These are phyloP conservation scores for Castanea mollissima DNA, from an alignment of 306 rosid species.

Conservation along the genomic window DNA sequence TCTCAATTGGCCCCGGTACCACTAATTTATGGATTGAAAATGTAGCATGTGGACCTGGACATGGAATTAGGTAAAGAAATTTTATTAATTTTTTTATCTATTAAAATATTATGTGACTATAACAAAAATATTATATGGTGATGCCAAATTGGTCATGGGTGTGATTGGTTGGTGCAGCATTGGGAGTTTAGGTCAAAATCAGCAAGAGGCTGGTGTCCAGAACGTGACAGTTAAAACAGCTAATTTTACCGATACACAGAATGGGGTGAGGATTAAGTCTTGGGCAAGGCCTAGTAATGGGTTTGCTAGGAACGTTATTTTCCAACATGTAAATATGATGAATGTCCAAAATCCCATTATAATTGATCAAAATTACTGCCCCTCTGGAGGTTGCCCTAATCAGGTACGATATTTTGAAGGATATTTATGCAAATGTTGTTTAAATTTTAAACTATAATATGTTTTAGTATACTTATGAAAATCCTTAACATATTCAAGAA, in stretches of 20 bases:
- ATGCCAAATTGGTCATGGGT: not conserved
- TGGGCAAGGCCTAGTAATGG: conserved; percentile 60
- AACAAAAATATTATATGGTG: not conserved
- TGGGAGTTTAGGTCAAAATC: conserved; percentile 46
- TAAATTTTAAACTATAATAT: no score
- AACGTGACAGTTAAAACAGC: conserved; percentile 46
- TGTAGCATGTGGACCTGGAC: conserved; percentile 60
- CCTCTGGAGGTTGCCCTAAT: conserved; percentile 31
- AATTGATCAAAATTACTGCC: conserved; percentile 60
- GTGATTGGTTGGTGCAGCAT: conserved; percentile 27
- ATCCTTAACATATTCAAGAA: not conserved
- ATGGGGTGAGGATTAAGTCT: conserved; percentile 52
- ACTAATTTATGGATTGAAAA: conserved; percentile 56
- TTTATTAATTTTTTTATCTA: not conserved
- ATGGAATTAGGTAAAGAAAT: conserved; percentile 46
- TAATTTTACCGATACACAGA: conserved; percentile 33
- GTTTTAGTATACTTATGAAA: not conserved
- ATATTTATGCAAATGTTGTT: no score
- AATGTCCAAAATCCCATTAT: conserved; percentile 53
- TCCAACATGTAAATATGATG: conserved; percentile 30
- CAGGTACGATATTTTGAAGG: conserved; percentile 23
- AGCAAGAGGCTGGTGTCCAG: conserved; percentile 43
- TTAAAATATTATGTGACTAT: not conserved
- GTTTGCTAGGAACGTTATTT: conserved; percentile 38
- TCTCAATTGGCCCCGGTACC: conserved; percentile 47